Evolutionary conservation across 2,329 filamentous ascomycete species (phyloP), one percentile per base, ranked within the genome.

Genomic region (Fusarium euwallaceae): DNA sequence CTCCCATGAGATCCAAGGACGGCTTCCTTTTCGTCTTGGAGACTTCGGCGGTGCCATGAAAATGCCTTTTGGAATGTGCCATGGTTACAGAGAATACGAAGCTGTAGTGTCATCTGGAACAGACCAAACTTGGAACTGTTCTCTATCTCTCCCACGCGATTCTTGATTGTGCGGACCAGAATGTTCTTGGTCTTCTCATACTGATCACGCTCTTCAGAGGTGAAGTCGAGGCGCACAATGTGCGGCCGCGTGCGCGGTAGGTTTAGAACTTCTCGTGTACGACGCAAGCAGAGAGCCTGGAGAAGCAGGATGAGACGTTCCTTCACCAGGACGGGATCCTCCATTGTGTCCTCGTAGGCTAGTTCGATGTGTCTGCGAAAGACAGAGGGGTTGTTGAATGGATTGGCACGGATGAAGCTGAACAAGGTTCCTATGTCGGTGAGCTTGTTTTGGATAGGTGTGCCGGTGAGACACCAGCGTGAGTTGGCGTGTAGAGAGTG

Each of bases 391-490:
- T 39, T 4, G 11, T 60, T 39, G 22, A 60, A 41, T 1, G 22
- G n/a, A 24, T 60, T 22, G 8, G 56, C 56, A 4, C 17, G 16
- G 36, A 60, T 60, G 17, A 60, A 60, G 22, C 56, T 60, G 4
- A 60, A 60, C 0, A 60, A 17, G 16, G 56, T 60, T 2, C 56
- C 56, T 14, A 60, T 60, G 16, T 60, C 56, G 22, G 56, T 24
- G 16, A 60, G 56, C 56, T 60, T 60, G 36, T 60, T 60, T 8
- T 60, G 56, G 36, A 60, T 60, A 10, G 56, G 56, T 0, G 56
- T 60, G 2, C 56, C 56, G 0, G 56, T 60, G 1, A 60, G 80
- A 70, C 87, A 89, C 88, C 88, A 90, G 10, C 88, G 82, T 0
- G 83, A 85, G 3, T 81, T 80, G 0, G 88, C 84, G 2, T 76